A percentile compares a stretch with the other conserved stretches of the same genome.
Evolutionary conservation across 2,329 filamentous ascomycete species (phyloP).

Genomic region (Colletotrichum scovillei): DNA sequence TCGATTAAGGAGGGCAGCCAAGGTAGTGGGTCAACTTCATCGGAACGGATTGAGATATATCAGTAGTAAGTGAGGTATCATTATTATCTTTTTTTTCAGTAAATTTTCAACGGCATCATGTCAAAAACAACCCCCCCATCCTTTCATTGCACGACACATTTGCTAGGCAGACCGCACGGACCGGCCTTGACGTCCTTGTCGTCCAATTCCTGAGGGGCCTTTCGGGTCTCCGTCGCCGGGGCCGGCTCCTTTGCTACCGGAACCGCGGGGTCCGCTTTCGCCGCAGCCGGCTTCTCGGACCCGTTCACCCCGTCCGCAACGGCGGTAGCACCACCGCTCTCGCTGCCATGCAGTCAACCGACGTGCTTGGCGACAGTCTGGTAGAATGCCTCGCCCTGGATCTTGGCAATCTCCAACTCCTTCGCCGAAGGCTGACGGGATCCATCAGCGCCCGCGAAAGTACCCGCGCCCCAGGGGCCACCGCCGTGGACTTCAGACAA

Average conservation of each 20-base stretch:
- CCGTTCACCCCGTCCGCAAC: conserved; percentile 37
- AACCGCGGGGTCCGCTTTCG: neutral
- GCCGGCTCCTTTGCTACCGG: conserved; percentile 11
- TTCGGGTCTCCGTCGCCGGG: conserved; percentile 28
- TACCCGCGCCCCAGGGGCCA: conserved; percentile 92
- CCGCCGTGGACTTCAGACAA: conserved; percentile 87
- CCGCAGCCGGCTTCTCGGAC: conserved; percentile 33
- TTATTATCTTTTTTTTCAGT: neutral
- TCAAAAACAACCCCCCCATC: too few relatives aligned
- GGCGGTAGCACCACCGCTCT: conserved; percentile 41
- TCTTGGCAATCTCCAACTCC: conserved; percentile 83
- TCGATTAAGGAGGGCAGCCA: too few relatives aligned
- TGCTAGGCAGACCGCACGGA: conserved; percentile 81
- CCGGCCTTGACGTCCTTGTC: conserved; percentile 61
- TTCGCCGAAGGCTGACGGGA: conserved; percentile 80
- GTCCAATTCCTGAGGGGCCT: conserved; percentile 45
- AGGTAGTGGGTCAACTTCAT: too few relatives aligned
- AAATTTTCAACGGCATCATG: neutral
- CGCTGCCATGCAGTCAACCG: conserved; percentile 80
- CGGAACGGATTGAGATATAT: neutral
- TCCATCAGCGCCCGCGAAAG: conserved; percentile 83
- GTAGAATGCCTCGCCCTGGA: conserved; percentile 90
- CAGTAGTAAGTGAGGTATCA: neutral
- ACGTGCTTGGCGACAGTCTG: conserved; percentile 76
- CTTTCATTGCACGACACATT: conserved; percentile 74